Evolutionary conservation across 352 stramenopile species (phyloP), one percentile per base, ranked within the genome.

Genomic region (Globisporangium canariense): DNA sequence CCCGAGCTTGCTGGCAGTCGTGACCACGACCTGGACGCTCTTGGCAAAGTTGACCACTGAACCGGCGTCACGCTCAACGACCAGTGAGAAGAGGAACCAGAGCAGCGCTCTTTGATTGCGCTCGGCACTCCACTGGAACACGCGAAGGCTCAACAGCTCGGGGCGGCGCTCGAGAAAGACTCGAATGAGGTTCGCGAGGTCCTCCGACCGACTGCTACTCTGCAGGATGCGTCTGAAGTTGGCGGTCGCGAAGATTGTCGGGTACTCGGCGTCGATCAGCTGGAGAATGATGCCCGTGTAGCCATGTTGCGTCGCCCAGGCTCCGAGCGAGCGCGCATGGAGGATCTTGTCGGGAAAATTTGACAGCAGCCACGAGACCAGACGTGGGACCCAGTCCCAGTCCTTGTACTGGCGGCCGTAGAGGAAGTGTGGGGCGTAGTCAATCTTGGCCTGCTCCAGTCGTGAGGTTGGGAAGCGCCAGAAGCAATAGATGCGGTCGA

Each of bases 201-300:
- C 55, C 55, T 20, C 5, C 36, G 36, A 20, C 5, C 36, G 36
- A 20, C 13, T 51, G n/a, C n/a, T n/a, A n/a, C n/a, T n/a, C 13
- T 50, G 14, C 6, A 60, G 20, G 28, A 60, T n/a, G 38, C 38
- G 55, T 5, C n/a, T 46, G 5, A 60, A n/a, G 55, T 60, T 60
- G 11, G 7, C 14, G 4, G 18, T 49, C 10, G 55, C 6, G 8
- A 51, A 49, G 55, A 60, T 50, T 6, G 3, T 36, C 14, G 22
- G 36, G 22, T 30, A 38, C 55, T 51, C 22, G 11, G 28, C 2
- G 13, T 36, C 28, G 38, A 60, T 60, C 18, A 60, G 55, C 18
- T 13, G 22, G 28, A 8, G 55, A 3, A 60, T 7, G 38, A 60
- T 60, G 22, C 11, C 36, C 1, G 20, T 51, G 22, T 51, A 14